Evolutionary conservation across 2,329 filamentous ascomycete species (phyloP), one percentile per base, ranked within the genome.

Genomic region (Stachybotrys elegans): DNA sequence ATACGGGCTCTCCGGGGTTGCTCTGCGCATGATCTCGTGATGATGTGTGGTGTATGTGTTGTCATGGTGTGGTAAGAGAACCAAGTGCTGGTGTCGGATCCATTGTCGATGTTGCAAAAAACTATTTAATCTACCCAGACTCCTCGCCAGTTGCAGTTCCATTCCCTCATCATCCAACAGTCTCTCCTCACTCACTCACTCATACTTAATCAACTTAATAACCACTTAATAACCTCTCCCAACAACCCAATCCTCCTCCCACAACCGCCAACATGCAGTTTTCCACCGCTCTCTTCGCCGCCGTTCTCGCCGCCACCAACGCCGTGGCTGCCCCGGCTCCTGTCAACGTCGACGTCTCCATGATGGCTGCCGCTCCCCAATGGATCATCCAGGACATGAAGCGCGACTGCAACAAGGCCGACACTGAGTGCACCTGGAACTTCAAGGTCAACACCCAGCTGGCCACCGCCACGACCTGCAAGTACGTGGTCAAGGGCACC

Each of bases 401-500:
- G 49, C 71, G 70, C 50, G 51, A 54, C 48, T 75, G 71, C 64
- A 61, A 64, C 52, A 9, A 45, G 6, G 50, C 51, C 45, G 58
- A 72, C 58, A 62, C 59, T 46, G 47, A 55, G 20, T 75, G 71
- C 63, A 62, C 59, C 55, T 72, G 68, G 63, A 63, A 57, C 49
- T 75, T 75, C 52, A 48, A 49, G 46, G 65, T 73, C 60, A 61
- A 70, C 57, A 64, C 68, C 44, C 71, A 70, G 58, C 54, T 59
- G 43, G 64, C 70, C 51, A 60, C 65, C 50, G 14, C 38, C 17
- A 40, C 42, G 6, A 36, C 46, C 44, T 58, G 56, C 55, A 52
- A 46, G 34, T 46, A 51, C 49, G 8, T 54, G 47, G 60, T 71
- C 50, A 61, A 61, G 29, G 60, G 54, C 38, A 43, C 53, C 45